These are phyloP conservation scores for Cyberlindnera meyerae DNA, from an alignment of 805 yeast genomes.

Conservation along the genomic window DNA sequence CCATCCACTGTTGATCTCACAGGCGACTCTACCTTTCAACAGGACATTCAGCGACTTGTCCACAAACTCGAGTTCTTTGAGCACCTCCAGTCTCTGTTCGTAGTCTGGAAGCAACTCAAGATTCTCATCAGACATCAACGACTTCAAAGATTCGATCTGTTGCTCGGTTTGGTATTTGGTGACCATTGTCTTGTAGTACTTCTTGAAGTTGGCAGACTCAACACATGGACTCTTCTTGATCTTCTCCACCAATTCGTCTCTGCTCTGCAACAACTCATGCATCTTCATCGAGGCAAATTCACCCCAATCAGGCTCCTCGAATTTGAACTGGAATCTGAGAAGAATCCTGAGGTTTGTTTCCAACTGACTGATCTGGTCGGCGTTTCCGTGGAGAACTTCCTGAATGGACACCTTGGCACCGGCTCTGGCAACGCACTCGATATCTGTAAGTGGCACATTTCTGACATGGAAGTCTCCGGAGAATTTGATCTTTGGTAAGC, in stretches of 20 bases:
- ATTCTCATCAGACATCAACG: slow-evolving; percentile 77
- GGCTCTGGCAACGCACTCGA: slow-evolving; percentile 42
- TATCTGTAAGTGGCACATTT: slow-evolving; percentile 34
- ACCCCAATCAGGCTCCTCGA: slow-evolving; percentile 41
- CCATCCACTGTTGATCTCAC: slow-evolving; percentile 89
- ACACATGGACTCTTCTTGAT: slow-evolving; percentile 28
- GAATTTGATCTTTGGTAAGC: slow-evolving; percentile 26
- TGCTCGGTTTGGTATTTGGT: slow-evolving; percentile 40
- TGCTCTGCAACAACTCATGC: slow-evolving; percentile 34
- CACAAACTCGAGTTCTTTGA: slow-evolving; percentile 74
- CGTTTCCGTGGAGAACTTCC: slow-evolving; percentile 11
- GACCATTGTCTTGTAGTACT: slow-evolving; percentile 41
- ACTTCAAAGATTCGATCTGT: slow-evolving; percentile 52
- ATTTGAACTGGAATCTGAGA: slow-evolving; percentile 34
- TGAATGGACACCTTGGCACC: slow-evolving; percentile 12
- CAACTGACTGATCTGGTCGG: slow-evolving; percentile 33
- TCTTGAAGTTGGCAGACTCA: slow-evolving; percentile 39
- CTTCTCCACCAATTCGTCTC: slow-evolving; percentile 30
- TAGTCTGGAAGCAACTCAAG: slow-evolving; percentile 89
- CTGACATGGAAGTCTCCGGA: slow-evolving; percentile 31
- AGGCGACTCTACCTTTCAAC: slow-evolving; percentile 88
- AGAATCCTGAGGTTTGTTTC: slow-evolving; percentile 32
- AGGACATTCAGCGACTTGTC: slow-evolving; percentile 72
- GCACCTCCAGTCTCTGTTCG: slow-evolving; percentile 78
- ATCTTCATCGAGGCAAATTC: slow-evolving; percentile 31